A percentile compares a stretch with the other conserved stretches of the same genome.
phyloP scores from a whole-genome alignment of 2,329 filamentous ascomycete species.

The Oidium heveae region DNA sequence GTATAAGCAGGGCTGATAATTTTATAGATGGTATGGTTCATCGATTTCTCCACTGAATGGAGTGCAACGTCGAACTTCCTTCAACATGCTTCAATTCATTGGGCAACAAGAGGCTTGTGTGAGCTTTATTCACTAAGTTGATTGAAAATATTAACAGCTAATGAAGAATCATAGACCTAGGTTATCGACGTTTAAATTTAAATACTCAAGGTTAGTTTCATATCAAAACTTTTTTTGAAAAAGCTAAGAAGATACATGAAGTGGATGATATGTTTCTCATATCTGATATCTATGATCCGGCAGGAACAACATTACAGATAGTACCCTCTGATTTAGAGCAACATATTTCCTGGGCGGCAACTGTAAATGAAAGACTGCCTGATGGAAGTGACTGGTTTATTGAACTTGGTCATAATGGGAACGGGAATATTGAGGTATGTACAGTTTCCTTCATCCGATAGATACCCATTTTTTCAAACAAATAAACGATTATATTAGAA shows the following conservation, averaged over 20 bases:
- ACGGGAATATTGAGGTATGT: conserved; percentile 21
- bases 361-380: conserved; percentile 22
- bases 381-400: conserved; percentile 25
- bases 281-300: conserved; percentile 23
- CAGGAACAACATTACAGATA: conserved; percentile 23
- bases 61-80: conserved; percentile 27
- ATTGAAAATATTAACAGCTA: not conserved
- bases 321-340: conserved; percentile 21
- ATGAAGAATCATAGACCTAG: conserved; percentile 6
- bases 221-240: not conserved
- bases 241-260: conserved; percentile 1
- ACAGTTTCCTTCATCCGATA: not conserved
- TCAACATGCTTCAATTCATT: conserved; percentile 36
- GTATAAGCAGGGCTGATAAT: not conserved
- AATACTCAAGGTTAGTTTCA: conserved; percentile 7
- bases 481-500: not conserved
- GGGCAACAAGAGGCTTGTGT: conserved; percentile 31
- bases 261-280: conserved; percentile 37
- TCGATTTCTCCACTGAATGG: conserved; percentile 21
- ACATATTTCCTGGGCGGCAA: conserved; percentile 19
- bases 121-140: not conserved
- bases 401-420: conserved; percentile 30
- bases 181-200: conserved; percentile 9
- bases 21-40: conserved; percentile 30
- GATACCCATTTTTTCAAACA: not conserved